Evolutionary conservation across 2,329 filamentous ascomycete genomes (phyloP), one percentile per base, ranked within the genome.

Genomic region (Aspergillus sp.): DNA sequence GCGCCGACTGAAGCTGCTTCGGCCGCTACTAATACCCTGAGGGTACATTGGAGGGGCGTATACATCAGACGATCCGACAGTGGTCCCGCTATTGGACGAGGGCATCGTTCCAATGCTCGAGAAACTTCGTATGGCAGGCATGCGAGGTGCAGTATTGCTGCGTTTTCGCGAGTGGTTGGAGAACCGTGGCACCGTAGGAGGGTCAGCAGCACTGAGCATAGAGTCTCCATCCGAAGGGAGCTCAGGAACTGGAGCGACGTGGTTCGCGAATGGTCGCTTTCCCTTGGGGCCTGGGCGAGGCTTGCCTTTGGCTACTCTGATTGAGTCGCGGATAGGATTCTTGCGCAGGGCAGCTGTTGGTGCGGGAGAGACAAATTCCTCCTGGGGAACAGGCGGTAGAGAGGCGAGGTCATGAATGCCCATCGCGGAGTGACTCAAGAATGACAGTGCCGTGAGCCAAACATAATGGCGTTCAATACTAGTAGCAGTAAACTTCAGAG

Each of bases 391-490:
- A 6, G 78, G 76, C n/a, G 77, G 78, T 13, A 77, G 66, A 10
- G 78, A 64, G 4, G 84, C 72, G 11, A 90, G 80, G 41, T 93
- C 88, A 2, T 88, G 87, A 5, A 91, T 77, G 1, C 85, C 83
- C 58, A 91, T 85, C 11, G 85, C 82, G 1, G 90, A 95, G 62
- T 96, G 90, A 9, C 91, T 90, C 29, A 98, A 76, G 78, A 97
- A 98, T 0, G 90, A 95, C 13, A 98, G 74, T 1, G 93, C 89
- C 13, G 89, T 96, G 45, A 98, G 73, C 93, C 93, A 98, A 39
- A 96, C 72, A 59, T 94, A 95, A 66, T 98, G 93, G 11, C 93
- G 83, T 53, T 97, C 93, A 30, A 84, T 74, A 19, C 82, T 85
- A 11, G 78, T 74, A 0, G 93, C 88, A 0, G 93, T 98, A 64